Percentiles rank a stretch among this genome's conserved stretches.
phyloP scores from a whole-genome alignment of 169 alveolate genomes.

The Toxoplasma gondii region DNA sequence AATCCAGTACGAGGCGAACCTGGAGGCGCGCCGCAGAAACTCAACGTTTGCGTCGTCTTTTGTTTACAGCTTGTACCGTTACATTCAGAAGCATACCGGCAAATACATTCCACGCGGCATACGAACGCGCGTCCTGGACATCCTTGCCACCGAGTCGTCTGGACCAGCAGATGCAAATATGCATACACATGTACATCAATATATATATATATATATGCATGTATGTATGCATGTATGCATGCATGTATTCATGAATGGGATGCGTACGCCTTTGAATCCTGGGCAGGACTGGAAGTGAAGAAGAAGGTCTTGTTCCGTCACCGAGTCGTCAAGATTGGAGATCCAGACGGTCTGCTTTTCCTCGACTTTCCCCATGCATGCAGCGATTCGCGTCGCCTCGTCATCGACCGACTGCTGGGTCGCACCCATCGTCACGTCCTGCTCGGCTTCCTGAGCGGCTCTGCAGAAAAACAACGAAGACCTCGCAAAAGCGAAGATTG shows the following conservation, averaged over 20 bases:
- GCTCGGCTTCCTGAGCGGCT: neutral
- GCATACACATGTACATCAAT: neutral
- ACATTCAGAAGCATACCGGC: too few species aligned
- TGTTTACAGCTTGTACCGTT: too few species aligned
- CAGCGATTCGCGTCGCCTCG: conserved; percentile 11
- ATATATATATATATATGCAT: neutral
- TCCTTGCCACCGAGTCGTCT: neutral
- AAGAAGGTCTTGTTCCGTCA: neutral
- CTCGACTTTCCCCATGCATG: neutral
- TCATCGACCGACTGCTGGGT: neutral
- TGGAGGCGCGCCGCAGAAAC: neutral
- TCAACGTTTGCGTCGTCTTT: neutral
- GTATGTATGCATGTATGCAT: neutral
- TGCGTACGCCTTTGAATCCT: neutral
- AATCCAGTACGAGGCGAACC: conserved; percentile 71
- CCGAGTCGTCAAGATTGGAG: conserved; percentile 7
- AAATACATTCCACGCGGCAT: too few species aligned
- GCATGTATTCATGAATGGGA: neutral
- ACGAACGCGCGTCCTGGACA: too few species aligned
- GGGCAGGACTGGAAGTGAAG: neutral
- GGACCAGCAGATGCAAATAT: neutral
- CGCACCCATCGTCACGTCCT: neutral
- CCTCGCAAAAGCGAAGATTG: neutral
- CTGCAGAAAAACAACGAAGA: neutral
- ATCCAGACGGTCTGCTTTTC: conserved; percentile 1